phyloP scores from a whole-genome alignment of 1,284 basidiomycete species.

The Pseudozyma thailandica region DNA sequence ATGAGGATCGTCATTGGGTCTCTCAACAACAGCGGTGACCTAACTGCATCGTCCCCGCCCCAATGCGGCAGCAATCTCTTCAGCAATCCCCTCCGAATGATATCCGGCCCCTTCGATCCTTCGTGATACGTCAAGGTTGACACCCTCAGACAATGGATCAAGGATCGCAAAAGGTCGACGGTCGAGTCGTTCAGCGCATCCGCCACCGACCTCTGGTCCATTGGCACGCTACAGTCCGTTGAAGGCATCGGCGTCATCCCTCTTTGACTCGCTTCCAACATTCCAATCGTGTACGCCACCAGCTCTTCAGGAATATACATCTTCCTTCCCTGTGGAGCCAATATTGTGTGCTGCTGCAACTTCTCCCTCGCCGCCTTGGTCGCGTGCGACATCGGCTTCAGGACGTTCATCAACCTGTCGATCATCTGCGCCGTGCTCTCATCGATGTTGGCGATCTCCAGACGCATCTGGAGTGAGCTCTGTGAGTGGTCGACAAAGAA shows the following conservation, averaged over 20 bases:
- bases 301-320: slow-evolving; percentile 66
- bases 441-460: slow-evolving; percentile 46
- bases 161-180: slow-evolving; percentile 52
- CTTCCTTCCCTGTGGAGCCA: slow-evolving; percentile 56
- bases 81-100: slow-evolving; percentile 62
- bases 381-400: slow-evolving; percentile 59
- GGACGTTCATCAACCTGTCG: slow-evolving; percentile 59
- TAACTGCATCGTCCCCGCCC: slow-evolving; percentile 63
- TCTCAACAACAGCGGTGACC: slow-evolving; percentile 62
- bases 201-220: slow-evolving; percentile 41
- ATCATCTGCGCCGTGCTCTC: slow-evolving; percentile 60
- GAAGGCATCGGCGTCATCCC: slow-evolving; percentile 53
- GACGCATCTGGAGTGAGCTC: slow-evolving; percentile 41
- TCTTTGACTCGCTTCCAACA: slow-evolving; percentile 62
- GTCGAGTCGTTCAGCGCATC: slow-evolving; percentile 53
- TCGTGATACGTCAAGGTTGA: slow-evolving; percentile 47
- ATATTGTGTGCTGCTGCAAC: slow-evolving; percentile 56
- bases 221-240: slow-evolving; percentile 30
- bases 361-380: slow-evolving; percentile 44
- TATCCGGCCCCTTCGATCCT: slow-evolving; percentile 35
- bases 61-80: slow-evolving; percentile 67
- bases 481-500: slow-evolving; percentile 54
- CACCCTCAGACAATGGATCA: slow-evolving; percentile 55
- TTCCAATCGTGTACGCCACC: slow-evolving; percentile 65
- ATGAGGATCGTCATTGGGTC: slow-evolving; percentile 64